phyloP scores from a whole-genome alignment of 257 asterid genomes.

The Cynanchum wilfordii region DNA sequence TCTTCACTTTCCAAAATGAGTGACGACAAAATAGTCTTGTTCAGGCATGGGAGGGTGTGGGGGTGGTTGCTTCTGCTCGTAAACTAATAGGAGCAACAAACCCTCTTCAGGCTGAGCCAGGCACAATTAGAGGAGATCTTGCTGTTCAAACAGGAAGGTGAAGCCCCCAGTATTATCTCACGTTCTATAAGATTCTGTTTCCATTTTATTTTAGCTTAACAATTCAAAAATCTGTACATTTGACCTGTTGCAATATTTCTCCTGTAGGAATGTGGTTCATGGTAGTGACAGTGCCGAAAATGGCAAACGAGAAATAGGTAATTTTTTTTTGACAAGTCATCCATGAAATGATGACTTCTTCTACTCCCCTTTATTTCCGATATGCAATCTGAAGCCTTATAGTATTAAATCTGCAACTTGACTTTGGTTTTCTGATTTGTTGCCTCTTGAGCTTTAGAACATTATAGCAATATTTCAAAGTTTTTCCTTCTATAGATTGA shows the following conservation, averaged over 20 bases:
- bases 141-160: slow-evolving; percentile 97
- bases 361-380: not conserved
- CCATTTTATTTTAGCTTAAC: not conserved
- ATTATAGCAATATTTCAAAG: too few relatives aligned
- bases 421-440: not conserved
- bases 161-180: slow-evolving; percentile 11
- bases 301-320: slow-evolving; percentile 86
- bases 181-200: not conserved
- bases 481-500: not conserved
- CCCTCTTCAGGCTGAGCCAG: slow-evolving; percentile 95
- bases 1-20: not conserved
- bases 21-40: not conserved
- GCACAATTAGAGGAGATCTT: slow-evolving; percentile 95
- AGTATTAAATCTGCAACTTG: not conserved
- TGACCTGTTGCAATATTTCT: slow-evolving; percentile 10
- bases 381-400: not conserved
- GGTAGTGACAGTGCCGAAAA: slow-evolving; percentile 97
- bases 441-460: not conserved
- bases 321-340: not conserved
- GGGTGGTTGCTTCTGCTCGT: slow-evolving; percentile 92
- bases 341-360: not conserved
- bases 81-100: slow-evolving; percentile 89
- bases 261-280: slow-evolving; percentile 85
- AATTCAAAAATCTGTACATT: not conserved
- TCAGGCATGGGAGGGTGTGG: slow-evolving; percentile 95